Percentiles rank a stretch among this genome's conserved stretches.
Evolutionary conservation across 352 stramenopile species (phyloP).

Genomic region (Ophiocytium majus): DNA sequence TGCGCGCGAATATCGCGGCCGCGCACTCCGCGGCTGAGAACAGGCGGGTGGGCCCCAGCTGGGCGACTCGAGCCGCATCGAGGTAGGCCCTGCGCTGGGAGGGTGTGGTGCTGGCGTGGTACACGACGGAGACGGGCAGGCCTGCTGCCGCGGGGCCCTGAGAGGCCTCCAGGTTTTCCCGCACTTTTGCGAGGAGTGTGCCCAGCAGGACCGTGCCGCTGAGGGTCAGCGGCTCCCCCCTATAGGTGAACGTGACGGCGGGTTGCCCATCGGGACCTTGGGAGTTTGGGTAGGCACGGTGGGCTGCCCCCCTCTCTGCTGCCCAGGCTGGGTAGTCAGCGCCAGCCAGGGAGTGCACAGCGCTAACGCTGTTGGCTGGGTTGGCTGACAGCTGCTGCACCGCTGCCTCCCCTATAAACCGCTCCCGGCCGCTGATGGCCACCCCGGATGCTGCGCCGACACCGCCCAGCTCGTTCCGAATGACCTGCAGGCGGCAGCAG

Average conservation of each 20-base stretch:
- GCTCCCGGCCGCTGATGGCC: slow-evolving; percentile 77
- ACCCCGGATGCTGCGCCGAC: slow-evolving; percentile 78
- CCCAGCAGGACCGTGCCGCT: slow-evolving; percentile 44
- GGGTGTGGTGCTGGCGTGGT: slow-evolving; percentile 10
- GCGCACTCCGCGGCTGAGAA: slow-evolving; percentile 42
- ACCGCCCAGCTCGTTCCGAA: slow-evolving; percentile 78
- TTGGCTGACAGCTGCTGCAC: slow-evolving; percentile 76
- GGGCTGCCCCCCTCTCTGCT: not conserved
- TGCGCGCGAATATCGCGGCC: slow-evolving; percentile 64
- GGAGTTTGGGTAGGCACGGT: slow-evolving; percentile 32
- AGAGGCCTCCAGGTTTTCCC: slow-evolving; percentile 20
- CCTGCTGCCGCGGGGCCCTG: not conserved
- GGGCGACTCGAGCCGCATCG: slow-evolving; percentile 45
- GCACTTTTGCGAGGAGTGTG: slow-evolving; percentile 43
- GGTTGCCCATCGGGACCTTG: slow-evolving; percentile 23
- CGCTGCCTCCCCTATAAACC: slow-evolving; percentile 74
- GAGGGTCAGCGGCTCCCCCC: slow-evolving; percentile 31
- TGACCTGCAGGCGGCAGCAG: too few relatives aligned
- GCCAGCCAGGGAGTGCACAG: slow-evolving; percentile 42
- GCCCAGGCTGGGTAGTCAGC: slow-evolving; percentile 31
- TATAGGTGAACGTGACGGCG: slow-evolving; percentile 33
- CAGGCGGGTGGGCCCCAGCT: slow-evolving; percentile 28
- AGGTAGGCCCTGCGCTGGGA: slow-evolving; percentile 32
- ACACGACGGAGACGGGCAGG: not conserved
- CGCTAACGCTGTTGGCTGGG: slow-evolving; percentile 69